Conservation (phyloP, 441 rosid genomes). For the Eutrema salsugineum region DNA sequence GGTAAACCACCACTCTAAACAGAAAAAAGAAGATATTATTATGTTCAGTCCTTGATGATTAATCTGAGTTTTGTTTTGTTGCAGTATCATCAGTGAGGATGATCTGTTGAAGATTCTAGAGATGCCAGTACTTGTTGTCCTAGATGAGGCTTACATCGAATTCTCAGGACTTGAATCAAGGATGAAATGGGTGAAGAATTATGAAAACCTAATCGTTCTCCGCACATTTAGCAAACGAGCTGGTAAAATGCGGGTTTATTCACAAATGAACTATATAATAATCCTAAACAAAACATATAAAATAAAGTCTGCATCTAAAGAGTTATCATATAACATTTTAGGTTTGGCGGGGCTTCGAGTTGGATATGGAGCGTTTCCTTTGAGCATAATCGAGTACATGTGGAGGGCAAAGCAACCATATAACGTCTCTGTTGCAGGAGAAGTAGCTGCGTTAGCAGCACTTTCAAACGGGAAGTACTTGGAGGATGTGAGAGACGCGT, state of each 20-base stretch:
- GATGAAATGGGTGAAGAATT: constrained; percentile 93
- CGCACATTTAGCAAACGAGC: constrained; percentile 99
- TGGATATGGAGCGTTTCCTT: constrained; percentile 95
- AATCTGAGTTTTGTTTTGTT: background rate
- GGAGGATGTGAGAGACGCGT: constrained; percentile 71
- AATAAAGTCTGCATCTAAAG: background rate
- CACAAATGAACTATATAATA: background rate
- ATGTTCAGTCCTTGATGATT: background rate
- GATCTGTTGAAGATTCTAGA: constrained; percentile 77
- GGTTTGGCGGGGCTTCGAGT: constrained; percentile 91
- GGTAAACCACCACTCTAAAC: constrained; percentile 41
- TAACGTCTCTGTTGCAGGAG: constrained; percentile 96
- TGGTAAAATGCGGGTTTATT: constrained; percentile 40
- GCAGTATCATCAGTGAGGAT: constrained; percentile 75
- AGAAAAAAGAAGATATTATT: background rate
- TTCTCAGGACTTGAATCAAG: constrained; percentile 80
- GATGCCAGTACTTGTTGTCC: constrained; percentile 84
- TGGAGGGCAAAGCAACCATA: constrained; percentile 98
- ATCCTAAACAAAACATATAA: background rate
- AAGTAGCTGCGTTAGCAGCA: constrained; percentile 95
- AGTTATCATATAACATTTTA: constrained; percentile 25
- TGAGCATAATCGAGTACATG: constrained; percentile 76
- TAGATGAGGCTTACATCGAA: constrained; percentile 95
- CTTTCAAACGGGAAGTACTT: constrained; percentile 71
- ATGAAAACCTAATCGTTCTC: constrained; percentile 86